Base-by-base conservation (phyloP, 257 asterid species). In the Petrea volubilis region DNA sequence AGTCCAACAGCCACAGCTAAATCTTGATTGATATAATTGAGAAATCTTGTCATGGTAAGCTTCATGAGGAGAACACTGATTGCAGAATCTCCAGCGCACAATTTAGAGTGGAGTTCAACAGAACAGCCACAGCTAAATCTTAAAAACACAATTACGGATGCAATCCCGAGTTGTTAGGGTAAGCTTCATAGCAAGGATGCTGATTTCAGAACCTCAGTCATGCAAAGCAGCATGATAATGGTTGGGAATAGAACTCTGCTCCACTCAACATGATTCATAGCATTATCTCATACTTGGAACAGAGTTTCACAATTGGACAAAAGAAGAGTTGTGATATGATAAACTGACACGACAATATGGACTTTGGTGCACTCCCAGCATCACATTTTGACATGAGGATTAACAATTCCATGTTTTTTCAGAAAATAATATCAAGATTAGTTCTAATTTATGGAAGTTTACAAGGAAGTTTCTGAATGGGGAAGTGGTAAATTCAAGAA, bases 71-170 rank as follows among this genome's bases (percentile, higher is more conserved):
- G n/a, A n/a, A n/a, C n/a, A n/a, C n/a, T n/a, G n/a, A n/a, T n/a
- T n/a, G n/a, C n/a, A n/a, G n/a, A n/a, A n/a, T n/a, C n/a, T n/a
- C n/a, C n/a, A n/a, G n/a, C n/a, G n/a, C n/a, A n/a, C n/a, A n/a
- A n/a, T n/a, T n/a, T n/a, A n/a, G n/a, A n/a, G n/a, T n/a, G n/a
- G n/a, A n/a, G n/a, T n/a, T n/a, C n/a, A n/a, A n/a, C n/a, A n/a
- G n/a, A n/a, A n/a, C 34, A n/a, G n/a, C n/a, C n/a, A n/a, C n/a
- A n/a, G n/a, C n/a, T n/a, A n/a, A n/a, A n/a, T n/a, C n/a, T n/a
- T n/a, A n/a, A n/a, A n/a, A n/a, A 68, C 34, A 60, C 14, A 31
- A 74, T 38, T 36, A 60, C 61, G 67, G 61, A 46, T 3, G 53
- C 33, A 13, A 61, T 41, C 12, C 67, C 43, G 49, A 29, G 4